Conservation (phyloP, 495 filamentous ascomycete species). For the Penicillium mononematosum region DNA sequence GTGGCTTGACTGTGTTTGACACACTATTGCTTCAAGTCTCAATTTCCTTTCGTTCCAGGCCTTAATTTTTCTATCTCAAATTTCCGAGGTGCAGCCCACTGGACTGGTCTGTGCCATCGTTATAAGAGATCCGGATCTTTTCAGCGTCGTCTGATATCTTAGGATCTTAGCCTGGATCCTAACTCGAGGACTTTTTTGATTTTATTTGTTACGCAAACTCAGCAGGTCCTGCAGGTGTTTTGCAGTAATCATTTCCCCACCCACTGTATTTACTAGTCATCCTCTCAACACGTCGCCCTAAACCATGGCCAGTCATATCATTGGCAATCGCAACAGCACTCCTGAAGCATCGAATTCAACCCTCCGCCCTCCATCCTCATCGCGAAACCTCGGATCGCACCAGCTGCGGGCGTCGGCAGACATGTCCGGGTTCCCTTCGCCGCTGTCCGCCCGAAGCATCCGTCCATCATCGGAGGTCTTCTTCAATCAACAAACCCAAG, state of each 20-base stretch:
- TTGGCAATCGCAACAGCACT: conserved; percentile 95
- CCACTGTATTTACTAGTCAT: conserved; percentile 43
- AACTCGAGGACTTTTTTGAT: conserved; percentile 22
- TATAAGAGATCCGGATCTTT: conserved; percentile 31
- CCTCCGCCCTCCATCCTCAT: conserved; percentile 84
- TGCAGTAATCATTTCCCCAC: conserved; percentile 43
- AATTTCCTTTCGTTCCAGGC: conserved; percentile 43
- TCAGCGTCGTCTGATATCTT: conserved; percentile 16
- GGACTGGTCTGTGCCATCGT: conserved; percentile 51
- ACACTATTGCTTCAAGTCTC: conserved; percentile 45
- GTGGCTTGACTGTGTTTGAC: conserved; percentile 50
- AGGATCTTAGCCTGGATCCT: conserved; percentile 18
- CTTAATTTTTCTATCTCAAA: conserved; percentile 17
- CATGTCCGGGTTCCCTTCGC: conserved; percentile 83
- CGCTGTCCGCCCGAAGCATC: conserved; percentile 74
- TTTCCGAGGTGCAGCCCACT: conserved; percentile 47
- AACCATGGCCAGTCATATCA: conserved; percentile 58
- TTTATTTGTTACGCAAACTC: conserved; percentile 59
- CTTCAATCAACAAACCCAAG: conserved; percentile 69
- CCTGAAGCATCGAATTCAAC: conserved; percentile 85
- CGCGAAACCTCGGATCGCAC: conserved; percentile 76
- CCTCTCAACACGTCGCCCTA: conserved; percentile 40
- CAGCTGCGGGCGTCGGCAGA: conserved; percentile 93
- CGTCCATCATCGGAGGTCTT: conserved; percentile 92
- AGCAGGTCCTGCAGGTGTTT: conserved; percentile 90